Conservation (phyloP, 306 rosid species). For the Sicyos baderoa region DNA sequence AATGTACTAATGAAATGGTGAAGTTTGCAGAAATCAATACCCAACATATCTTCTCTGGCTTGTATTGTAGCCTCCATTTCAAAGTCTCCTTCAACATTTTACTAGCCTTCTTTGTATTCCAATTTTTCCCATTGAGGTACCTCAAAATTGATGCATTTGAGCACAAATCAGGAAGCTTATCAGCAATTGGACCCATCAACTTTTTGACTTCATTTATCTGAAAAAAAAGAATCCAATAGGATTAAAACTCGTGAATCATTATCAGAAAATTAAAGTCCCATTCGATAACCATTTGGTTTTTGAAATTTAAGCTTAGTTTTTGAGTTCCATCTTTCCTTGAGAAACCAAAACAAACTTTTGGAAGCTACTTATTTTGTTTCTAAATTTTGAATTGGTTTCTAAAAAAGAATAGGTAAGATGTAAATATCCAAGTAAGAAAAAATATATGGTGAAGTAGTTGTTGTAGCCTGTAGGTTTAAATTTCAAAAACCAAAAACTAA, state of each 20-base stretch:
- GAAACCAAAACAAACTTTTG: too few species aligned
- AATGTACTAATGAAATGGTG: neutral
- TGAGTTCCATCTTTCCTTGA: too few species aligned
- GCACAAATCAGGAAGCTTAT: slow-evolving; percentile 41
- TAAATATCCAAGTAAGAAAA: too few species aligned
- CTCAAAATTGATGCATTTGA: slow-evolving; percentile 53
- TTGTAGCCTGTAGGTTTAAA: too few species aligned
- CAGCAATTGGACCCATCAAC: slow-evolving; percentile 55
- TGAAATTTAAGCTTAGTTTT: too few species aligned
- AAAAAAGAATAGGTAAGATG: too few species aligned
- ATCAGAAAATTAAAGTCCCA: neutral
- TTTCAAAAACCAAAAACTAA: too few species aligned
- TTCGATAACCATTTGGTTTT: too few species aligned
- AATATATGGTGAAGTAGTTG: too few species aligned
- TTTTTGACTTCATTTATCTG: slow-evolving; percentile 54
- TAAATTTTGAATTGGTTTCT: too few species aligned
- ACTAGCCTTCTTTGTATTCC: slow-evolving; percentile 51
- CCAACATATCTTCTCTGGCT: slow-evolving; percentile 68
- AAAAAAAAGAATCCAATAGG: neutral
- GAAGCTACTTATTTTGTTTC: too few species aligned
- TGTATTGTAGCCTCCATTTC: slow-evolving; percentile 66
- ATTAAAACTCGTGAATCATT: neutral
- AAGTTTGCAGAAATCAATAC: slow-evolving; percentile 28
- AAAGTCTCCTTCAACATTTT: slow-evolving; percentile 56
- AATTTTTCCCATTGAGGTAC: slow-evolving; percentile 58